Conservation (phyloP, 768 basidiomycete species). For the Tricholoma bakamatsutake region DNA sequence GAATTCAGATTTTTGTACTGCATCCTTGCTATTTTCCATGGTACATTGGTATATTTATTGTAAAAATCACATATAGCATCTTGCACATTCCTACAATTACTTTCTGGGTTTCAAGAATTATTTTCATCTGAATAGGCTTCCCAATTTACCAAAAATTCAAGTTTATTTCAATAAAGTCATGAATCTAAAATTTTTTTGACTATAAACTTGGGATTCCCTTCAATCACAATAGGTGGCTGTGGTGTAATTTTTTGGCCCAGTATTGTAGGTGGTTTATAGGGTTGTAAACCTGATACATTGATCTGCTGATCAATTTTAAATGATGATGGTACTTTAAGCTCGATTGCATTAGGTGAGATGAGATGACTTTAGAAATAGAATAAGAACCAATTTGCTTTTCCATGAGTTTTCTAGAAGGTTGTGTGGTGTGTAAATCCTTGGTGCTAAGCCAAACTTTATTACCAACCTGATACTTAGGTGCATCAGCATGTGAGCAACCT, state of each 20-base stretch:
- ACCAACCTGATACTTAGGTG: conserved; percentile 7
- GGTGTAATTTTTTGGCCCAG: no score
- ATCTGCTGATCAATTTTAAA: conserved; percentile 7
- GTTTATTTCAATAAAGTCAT: neutral
- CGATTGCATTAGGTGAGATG: no score
- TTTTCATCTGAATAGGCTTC: no score
- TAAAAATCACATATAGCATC: neutral
- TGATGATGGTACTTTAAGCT: no score
- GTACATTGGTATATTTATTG: neutral
- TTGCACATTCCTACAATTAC: neutral
- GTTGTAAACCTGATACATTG: neutral
- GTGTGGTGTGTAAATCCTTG: conserved; percentile 7
- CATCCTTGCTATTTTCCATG: no score
- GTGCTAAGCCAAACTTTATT: conserved; percentile 14
- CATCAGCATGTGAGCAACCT: neutral
- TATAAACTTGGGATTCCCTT: neutral
- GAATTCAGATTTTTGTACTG: no score
- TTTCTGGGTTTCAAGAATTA: neutral
- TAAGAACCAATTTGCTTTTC: conserved; percentile 16
- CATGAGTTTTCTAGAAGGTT: conserved; percentile 14
- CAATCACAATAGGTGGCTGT: neutral
- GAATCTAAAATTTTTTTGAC: conserved; percentile 3
- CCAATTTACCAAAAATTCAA: conserved; percentile 1
- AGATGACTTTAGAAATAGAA: conserved; percentile 9
- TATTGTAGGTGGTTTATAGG: conserved; percentile 1